Evolutionary conservation across 2,329 filamentous ascomycete genomes (phyloP), one percentile per base, ranked within the genome.

Genomic region (Moelleriella libera): DNA sequence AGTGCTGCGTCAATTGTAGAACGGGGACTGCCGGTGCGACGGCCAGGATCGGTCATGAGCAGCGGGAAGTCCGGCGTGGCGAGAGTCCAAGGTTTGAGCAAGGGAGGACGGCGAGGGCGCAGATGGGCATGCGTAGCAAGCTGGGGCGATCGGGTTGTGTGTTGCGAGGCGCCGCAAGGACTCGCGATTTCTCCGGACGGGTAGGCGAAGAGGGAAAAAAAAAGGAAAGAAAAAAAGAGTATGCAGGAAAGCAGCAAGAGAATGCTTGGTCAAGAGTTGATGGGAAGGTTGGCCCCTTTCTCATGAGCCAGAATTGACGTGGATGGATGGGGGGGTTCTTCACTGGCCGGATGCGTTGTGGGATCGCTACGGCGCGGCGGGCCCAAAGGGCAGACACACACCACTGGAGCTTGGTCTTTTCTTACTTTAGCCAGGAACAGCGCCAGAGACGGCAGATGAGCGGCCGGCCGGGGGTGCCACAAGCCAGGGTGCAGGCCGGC

Each of bases 1-100:
- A 37, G 34, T 37, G 34, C 34, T 37, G 34, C 34, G 40, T n/a
- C 40, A n/a, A 41, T 7, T 7, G 11, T 12, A 41, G 10, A 11
- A 28, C 44, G 40, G 42, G 12, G 28, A n/a, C 40, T 11, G 37
- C 48, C 11, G 43, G 30, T 34, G 41, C 41, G 29, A 21, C 12
- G 34, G 29, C 30, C 21, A 14, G n/a, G 14, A 8, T n/a, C 40
- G 45, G 50, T 47, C 53, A 53, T 51, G 44, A 30, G 47, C 49
- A 45, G 37, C 32, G 39, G 43, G 29, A 14, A 9, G 40, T 30
- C 8, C 37, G 28, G 46, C 41, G 29, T 7, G 21, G 44, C 47
- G 34, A 37, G 34, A 3, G 34, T 37, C 12, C 8, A 12, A 12
- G 34, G 8, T 37, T 2, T 5, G 34, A 37, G 34, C 34, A 37